phyloP scores from a whole-genome alignment of 2,329 filamentous ascomycete species.

The Phaeosphaeria sp. region DNA sequence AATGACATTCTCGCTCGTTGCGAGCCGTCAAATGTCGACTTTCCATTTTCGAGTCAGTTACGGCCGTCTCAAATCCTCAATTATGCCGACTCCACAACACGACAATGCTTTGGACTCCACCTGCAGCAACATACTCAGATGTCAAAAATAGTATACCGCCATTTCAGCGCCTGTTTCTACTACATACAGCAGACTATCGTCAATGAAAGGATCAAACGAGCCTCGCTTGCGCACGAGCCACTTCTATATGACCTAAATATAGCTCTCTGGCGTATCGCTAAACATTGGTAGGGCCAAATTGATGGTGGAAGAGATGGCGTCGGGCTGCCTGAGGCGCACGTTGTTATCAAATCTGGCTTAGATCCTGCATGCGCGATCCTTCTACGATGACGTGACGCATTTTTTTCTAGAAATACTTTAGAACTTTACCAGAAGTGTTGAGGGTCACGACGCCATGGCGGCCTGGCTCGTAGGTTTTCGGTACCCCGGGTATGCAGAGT shows the following conservation, averaged over 20 bases:
- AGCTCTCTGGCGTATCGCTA: not conserved
- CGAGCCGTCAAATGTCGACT: not conserved
- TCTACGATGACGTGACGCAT: not conserved
- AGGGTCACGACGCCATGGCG: not conserved
- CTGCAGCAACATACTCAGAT: not conserved
- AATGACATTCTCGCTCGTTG: not conserved
- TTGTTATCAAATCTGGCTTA: not conserved
- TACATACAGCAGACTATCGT: not conserved
- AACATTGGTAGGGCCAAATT: not conserved
- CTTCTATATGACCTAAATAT: conserved; percentile 7
- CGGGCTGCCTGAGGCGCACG: not conserved
- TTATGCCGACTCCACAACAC: not conserved
- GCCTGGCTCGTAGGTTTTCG: not conserved
- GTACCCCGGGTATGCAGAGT: not conserved
- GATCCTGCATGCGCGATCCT: not conserved
- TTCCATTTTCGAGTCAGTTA: not conserved
- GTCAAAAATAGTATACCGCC: not conserved
- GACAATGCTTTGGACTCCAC: not conserved
- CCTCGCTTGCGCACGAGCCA: conserved; percentile 7
- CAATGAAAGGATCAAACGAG: conserved; percentile 4
- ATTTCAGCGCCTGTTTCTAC: not conserved
- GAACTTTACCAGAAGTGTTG: not conserved
- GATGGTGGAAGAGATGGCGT: conserved; percentile 1
- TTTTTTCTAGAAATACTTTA: not conserved
- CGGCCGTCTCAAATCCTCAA: not conserved